Conservation (phyloP, 1,139 yeast species). For the Suhomyces bolitotheri region DNA sequence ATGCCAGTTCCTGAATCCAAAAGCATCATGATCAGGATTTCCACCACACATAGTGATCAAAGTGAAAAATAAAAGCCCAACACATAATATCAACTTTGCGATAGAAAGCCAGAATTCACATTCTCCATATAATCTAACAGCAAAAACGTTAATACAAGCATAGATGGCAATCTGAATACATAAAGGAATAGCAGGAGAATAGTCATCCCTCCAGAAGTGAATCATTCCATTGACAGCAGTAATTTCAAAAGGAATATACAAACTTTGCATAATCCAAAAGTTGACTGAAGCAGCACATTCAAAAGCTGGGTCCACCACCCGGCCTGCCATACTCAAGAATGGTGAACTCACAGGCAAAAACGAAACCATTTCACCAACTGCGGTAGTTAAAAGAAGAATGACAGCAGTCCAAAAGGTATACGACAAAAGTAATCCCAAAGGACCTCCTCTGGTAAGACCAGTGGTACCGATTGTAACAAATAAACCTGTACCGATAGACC, state of each 20-base stretch:
- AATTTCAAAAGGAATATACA: constrained; percentile 78
- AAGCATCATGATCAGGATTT: constrained; percentile 64
- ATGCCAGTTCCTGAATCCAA: constrained; percentile 68
- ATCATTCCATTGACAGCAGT: constrained; percentile 77
- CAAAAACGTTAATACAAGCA: constrained; percentile 63
- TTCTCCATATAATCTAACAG: constrained; percentile 76
- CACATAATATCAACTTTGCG: constrained; percentile 67
- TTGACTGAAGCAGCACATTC: constrained; percentile 82
- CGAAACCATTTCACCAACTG: constrained; percentile 82
- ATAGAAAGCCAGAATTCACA: constrained; percentile 78
- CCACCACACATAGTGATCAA: constrained; percentile 85
- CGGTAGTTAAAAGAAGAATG: constrained; percentile 61
- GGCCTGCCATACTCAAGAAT: constrained; percentile 54
- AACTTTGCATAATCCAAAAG: constrained; percentile 74
- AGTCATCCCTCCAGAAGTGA: constrained; percentile 78
- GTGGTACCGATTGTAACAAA: constrained; percentile 49
- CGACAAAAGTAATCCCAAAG: constrained; percentile 45
- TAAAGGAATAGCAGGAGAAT: constrained; percentile 65
- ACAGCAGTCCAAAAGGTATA: constrained; percentile 50
- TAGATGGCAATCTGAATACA: constrained; percentile 64
- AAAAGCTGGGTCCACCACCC: constrained; percentile 63
- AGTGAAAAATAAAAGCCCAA: constrained; percentile 72
- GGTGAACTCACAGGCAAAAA: constrained; percentile 73
- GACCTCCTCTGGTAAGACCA: constrained; percentile 48
- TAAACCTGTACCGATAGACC: constrained; percentile 51